phyloP scores from a whole-genome alignment of 371 early-diverging fungal genomes.

The Mucor irregularis region DNA sequence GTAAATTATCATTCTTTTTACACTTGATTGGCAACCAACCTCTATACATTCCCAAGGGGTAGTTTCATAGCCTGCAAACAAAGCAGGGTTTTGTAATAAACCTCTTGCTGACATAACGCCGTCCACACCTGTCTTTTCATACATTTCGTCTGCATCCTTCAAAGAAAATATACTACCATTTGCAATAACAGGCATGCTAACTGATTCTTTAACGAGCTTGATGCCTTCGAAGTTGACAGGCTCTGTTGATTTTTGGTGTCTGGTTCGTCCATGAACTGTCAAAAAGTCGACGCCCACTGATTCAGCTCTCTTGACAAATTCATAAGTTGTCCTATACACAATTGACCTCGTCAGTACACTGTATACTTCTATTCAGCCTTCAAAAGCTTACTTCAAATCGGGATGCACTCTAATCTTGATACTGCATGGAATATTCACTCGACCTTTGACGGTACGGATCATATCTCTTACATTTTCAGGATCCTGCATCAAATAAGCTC shows the following conservation, averaged over 20 bases:
- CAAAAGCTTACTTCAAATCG: slow-evolving; percentile 54
- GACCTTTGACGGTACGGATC: slow-evolving; percentile 70
- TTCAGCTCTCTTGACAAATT: slow-evolving; percentile 77
- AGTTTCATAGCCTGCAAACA: slow-evolving; percentile 67
- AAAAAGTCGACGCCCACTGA: slow-evolving; percentile 78
- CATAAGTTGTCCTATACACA: slow-evolving; percentile 63
- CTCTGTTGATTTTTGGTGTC: slow-evolving; percentile 73
- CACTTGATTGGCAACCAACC: slow-evolving; percentile 16
- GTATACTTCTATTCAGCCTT: neutral
- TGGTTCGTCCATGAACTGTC: slow-evolving; percentile 83
- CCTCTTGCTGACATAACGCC: slow-evolving; percentile 93
- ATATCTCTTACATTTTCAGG: slow-evolving; percentile 84
- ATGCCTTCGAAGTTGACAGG: slow-evolving; percentile 76
- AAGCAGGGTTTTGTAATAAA: slow-evolving; percentile 86
- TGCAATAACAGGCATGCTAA: slow-evolving; percentile 75
- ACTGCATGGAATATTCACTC: slow-evolving; percentile 70
- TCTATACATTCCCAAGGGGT: slow-evolving; percentile 81
- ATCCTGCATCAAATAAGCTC: slow-evolving; percentile 74
- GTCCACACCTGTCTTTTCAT: slow-evolving; percentile 71
- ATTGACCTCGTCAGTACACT: neutral
- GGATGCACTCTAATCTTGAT: slow-evolving; percentile 83
- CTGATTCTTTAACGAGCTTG: slow-evolving; percentile 70
- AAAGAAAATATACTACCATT: slow-evolving; percentile 80
- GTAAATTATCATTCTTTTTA: neutral
- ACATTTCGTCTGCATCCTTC: slow-evolving; percentile 68